Evolutionary conservation across 2,329 filamentous ascomycete genomes (phyloP).

Genomic region (Cladophialophora immunda): DNA sequence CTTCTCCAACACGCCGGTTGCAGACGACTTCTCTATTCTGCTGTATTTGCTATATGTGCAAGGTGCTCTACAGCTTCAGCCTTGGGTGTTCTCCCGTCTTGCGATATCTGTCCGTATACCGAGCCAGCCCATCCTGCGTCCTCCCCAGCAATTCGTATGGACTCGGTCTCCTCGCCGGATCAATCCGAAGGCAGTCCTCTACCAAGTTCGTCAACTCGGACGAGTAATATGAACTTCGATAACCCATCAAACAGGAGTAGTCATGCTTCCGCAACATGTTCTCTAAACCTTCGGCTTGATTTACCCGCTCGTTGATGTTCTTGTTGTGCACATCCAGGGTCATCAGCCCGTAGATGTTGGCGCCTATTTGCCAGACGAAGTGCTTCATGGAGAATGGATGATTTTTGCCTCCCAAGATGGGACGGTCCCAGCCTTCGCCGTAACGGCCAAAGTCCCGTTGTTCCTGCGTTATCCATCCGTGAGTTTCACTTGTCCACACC

Average conservation of each 20-base stretch:
- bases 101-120: slow-evolving; percentile 14
- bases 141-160: slow-evolving; percentile 7
- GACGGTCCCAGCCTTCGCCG: slow-evolving; percentile 23
- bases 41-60: neutral
- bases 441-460: slow-evolving; percentile 28
- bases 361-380: slow-evolving; percentile 32
- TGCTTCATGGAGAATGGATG: slow-evolving; percentile 30
- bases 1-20: neutral
- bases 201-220: slow-evolving; percentile 21
- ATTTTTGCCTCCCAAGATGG: slow-evolving; percentile 18
- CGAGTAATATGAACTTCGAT: slow-evolving; percentile 17
- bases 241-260: slow-evolving; percentile 24
- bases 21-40: neutral
- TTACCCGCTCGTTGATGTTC: slow-evolving; percentile 19
- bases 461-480: slow-evolving; percentile 20
- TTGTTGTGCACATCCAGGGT: slow-evolving; percentile 23
- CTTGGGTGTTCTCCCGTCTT: slow-evolving; percentile 11
- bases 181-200: slow-evolving; percentile 26
- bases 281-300: slow-evolving; percentile 16
- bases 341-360: slow-evolving; percentile 34
- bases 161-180: slow-evolving; percentile 25
- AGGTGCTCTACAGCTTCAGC: neutral
- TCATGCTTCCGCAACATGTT: slow-evolving; percentile 8
- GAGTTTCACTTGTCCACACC: neutral
- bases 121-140: slow-evolving; percentile 17